Base-by-base conservation (phyloP, 2,329 filamentous ascomycete genomes). In the Teratosphaeria destructans region DNA sequence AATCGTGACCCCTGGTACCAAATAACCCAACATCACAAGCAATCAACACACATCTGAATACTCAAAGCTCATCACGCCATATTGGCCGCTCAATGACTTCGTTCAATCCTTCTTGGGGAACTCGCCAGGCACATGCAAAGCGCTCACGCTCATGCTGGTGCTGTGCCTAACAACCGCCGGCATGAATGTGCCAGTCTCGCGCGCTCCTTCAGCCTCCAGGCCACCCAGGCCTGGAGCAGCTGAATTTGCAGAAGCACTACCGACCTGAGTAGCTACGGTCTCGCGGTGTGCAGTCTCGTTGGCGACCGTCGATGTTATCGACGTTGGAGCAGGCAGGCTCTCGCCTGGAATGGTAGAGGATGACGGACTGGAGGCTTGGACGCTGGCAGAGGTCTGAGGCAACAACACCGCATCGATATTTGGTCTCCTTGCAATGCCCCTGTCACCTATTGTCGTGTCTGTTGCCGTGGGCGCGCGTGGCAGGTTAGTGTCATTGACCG, bases 101-200 rank as follows among this genome's bases (percentile, higher is more conserved):
- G 8, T 49, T 49, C 43, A 57, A 3, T 32, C 26, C 10, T 39
- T 62, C 47, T 76, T 3, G 59, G 61, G 27, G 32, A 54, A 90
- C 65, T 86, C 80, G 11, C 87, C 87, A 3, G 87, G 87, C 19
- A 90, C 81, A 68, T 88, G 85, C 56, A 90, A 73, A 67, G 86
- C 81, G 58, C 84, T 85, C 53, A 88, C 82, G 32, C 73, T 77
- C 29, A 78, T 68, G 62, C 78, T 75, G 5, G 78, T 80, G 57
- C 78, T 72, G 52, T 77, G 75, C 58, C 78, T 70, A 32, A 73
- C 66, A 39, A 78, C 70, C 5, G 81, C 82, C 12, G 79, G 77
- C 8, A 49, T 49, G 64, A 80, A 79, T 54, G 78, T 74, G 14
- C 74, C 67, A 54, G 70, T 73, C 64, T 67, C 66, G 59, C 67